Base-by-base conservation (phyloP, 2,329 filamentous ascomycete genomes). In the Xylariaceae sp. region DNA sequence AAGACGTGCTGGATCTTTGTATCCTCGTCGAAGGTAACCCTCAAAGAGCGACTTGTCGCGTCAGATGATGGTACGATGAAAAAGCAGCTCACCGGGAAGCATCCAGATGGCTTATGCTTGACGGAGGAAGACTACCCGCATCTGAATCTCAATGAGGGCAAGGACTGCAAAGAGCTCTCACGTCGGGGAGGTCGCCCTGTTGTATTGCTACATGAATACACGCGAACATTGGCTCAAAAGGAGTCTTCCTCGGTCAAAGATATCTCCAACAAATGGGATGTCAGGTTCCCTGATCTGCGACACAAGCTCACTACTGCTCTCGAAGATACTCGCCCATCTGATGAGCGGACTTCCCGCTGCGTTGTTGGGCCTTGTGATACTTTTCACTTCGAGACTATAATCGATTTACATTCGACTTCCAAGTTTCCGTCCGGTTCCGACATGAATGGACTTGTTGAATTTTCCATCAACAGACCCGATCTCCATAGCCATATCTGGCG, bases 1-100 rank as follows among this genome's bases (percentile, higher is more conserved):
- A 83, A 80, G 71, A 79, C 79, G 9, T 80, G 78, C 65, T 81
- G 80, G 73, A 76, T 84, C 60, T 81, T 80, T 53, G 77, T 80
- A 31, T 81, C 75, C n/a, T 80, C 75, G 26, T 74, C 74, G 6
- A 73, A 76, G 51, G 74, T 80, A 54, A 76, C 70, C 57, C 72
- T 85, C 32, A 75, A 77, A 47, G 75, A 77, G 53, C 76, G 79
- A 45, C 62, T 66, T 5, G 42, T 65, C n/a, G 56, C 63, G 9
- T 42, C 54, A 11, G 65, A 66, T 34, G 66, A 68, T 37, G 65
- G 66, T 3, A 62, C 62, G 6, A 60, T 59, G 27, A 66, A 65
- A 56, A 67, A 64, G 56, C 66, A 63, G 43, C 56, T 66, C 12
- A 50, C 57, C 1, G 66, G 62, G 7, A 63, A 58, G 41, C 63